Percentiles rank a stretch among this genome's conserved stretches.
Evolutionary conservation across 805 yeast species (phyloP).

Genomic region (Ascoidea tarda): DNA sequence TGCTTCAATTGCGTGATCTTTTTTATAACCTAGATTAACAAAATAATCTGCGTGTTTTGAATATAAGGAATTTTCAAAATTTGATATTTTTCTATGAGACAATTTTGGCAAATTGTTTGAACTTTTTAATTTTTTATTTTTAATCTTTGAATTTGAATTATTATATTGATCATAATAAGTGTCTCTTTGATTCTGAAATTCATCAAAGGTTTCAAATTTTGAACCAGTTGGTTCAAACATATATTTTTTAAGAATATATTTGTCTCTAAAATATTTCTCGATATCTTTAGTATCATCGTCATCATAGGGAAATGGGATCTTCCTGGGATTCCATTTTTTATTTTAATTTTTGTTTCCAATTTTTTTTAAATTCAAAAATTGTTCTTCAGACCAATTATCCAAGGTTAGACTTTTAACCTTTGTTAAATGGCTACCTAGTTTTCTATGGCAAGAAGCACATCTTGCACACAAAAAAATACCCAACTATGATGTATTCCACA

Average conservation of each 20-base stretch:
- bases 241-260: slow-evolving; percentile 52
- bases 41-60: slow-evolving; percentile 32
- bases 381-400: slow-evolving; percentile 52
- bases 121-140: background rate
- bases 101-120: slow-evolving; percentile 22
- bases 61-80: slow-evolving; percentile 37
- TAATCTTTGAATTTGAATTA: background rate
- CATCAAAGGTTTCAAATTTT: background rate
- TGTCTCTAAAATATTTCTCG: slow-evolving; percentile 47
- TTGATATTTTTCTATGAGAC: slow-evolving; percentile 37
- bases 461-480: slow-evolving; percentile 75
- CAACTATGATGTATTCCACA: slow-evolving; percentile 15
- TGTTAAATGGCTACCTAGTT: slow-evolving; percentile 46
- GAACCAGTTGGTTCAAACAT: slow-evolving; percentile 12
- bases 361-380: slow-evolving; percentile 26
- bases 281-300: slow-evolving; percentile 55
- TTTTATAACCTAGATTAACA: slow-evolving; percentile 41
- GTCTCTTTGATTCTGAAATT: background rate
- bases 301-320: slow-evolving; percentile 59
- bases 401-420: slow-evolving; percentile 58
- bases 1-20: slow-evolving; percentile 50
- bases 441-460: slow-evolving; percentile 69
- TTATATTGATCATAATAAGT: slow-evolving; percentile 4
- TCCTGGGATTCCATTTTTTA: slow-evolving; percentile 52
- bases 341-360: slow-evolving; percentile 54